Conservation (phyloP, 306 rosid species). For the Echinosophora koreensis region DNA sequence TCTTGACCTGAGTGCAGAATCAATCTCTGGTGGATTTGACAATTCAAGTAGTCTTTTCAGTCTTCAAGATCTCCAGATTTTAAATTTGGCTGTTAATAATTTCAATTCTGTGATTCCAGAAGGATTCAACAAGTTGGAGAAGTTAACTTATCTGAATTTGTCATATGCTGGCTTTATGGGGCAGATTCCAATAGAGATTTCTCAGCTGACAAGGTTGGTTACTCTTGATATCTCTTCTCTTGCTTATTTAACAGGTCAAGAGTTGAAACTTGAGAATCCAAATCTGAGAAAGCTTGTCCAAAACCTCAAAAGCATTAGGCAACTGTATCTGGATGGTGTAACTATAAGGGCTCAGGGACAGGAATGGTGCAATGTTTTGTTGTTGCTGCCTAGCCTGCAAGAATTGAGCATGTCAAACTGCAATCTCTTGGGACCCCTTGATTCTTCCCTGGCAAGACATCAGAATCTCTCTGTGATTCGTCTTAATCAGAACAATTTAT, state of each 20-base stretch:
- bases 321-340: slow-evolving; percentile 65
- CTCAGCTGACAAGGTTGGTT: slow-evolving; percentile 53
- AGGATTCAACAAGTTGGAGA: slow-evolving; percentile 40
- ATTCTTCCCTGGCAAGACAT: slow-evolving; percentile 38
- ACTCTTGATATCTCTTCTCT: slow-evolving; percentile 52
- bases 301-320: slow-evolving; percentile 47
- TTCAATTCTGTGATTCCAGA: slow-evolving; percentile 47
- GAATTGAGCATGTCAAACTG: slow-evolving; percentile 40
- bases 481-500: slow-evolving; percentile 44
- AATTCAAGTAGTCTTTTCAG: slow-evolving; percentile 45
- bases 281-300: slow-evolving; percentile 40
- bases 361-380: slow-evolving; percentile 57
- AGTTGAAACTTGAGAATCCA: slow-evolving; percentile 50
- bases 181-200: slow-evolving; percentile 55
- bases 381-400: slow-evolving; percentile 5
- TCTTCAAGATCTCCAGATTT: slow-evolving; percentile 43
- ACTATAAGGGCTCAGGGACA: slow-evolving; percentile 47
- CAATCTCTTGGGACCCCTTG: slow-evolving; percentile 50
- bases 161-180: slow-evolving; percentile 52
- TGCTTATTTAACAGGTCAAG: not conserved
- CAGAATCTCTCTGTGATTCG: slow-evolving; percentile 40
- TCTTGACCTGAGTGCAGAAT: slow-evolving; percentile 52
- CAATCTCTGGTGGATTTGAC: slow-evolving; percentile 45
- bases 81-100: slow-evolving; percentile 47
- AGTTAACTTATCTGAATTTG: slow-evolving; percentile 47